Evolutionary conservation across 352 stramenopile genomes (phyloP).

Genomic region (Phytopythium delawarense): DNA sequence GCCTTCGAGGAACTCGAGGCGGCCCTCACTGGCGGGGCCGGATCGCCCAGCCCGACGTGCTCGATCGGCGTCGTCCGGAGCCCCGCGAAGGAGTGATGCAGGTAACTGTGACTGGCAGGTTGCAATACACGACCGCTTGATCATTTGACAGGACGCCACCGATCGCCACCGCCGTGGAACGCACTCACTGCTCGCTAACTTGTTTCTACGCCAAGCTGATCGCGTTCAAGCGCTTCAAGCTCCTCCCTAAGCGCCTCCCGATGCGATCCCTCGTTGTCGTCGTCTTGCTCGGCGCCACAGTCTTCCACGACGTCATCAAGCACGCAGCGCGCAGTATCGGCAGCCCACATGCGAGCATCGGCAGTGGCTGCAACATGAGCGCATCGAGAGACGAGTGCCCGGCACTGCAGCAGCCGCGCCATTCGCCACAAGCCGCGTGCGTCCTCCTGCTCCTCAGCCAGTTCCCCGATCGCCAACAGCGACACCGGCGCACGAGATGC

Average conservation of each 20-base stretch:
- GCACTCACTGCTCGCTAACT: background rate
- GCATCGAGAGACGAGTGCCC: background rate
- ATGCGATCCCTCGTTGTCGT: background rate
- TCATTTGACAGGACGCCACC: background rate
- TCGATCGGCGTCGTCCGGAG: slow-evolving; percentile 1
- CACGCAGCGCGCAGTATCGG: background rate
- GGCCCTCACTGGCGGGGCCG: slow-evolving; percentile 44
- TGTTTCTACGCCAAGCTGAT: background rate
- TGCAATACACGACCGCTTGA: background rate
- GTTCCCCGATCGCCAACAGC: slow-evolving; percentile 38
- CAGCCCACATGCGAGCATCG: background rate
- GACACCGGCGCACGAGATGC: slow-evolving; percentile 8
- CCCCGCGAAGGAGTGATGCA: slow-evolving; percentile 1
- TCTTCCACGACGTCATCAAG: background rate
- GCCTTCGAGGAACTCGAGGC: slow-evolving; percentile 82
- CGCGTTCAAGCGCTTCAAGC: background rate
- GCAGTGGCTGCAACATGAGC: no score
- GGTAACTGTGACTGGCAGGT: background rate
- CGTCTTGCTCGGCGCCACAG: background rate
- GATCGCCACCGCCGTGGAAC: background rate
- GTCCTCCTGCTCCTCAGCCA: slow-evolving; percentile 43
- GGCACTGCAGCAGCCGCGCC: slow-evolving; percentile 41
- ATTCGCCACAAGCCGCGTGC: slow-evolving; percentile 35
- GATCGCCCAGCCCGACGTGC: slow-evolving; percentile 8
- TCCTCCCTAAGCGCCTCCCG: background rate